Evolutionary conservation across 805 yeast genomes (phyloP), one percentile per base, ranked within the genome.

Genomic region (Starmerella asiatica): DNA sequence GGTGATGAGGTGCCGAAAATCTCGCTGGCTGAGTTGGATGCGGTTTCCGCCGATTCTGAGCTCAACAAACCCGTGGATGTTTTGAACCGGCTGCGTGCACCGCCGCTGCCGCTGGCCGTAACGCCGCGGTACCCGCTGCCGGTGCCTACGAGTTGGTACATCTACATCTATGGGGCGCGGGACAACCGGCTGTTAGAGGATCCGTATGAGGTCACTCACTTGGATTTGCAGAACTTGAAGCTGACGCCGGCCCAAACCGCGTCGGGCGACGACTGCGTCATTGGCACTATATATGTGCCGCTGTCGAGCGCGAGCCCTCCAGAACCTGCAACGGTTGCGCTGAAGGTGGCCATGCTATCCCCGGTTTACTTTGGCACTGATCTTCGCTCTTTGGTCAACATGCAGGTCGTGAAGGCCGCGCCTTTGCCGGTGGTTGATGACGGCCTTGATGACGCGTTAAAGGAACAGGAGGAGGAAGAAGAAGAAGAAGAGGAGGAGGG

Each of bases 301-400:
- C 57, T 86, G 36, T 60, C 77, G 6, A 68, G 75, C 36, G 85
- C 93, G 33, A 75, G 93, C 14, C 96, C 97, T n/a, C 69, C 69
- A 16, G 68, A 68, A 40, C 62, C 63, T 15, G 94, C 93, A 32
- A 64, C 62, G 31, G 73, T 62, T 54, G 76, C 73, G 48, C 82
- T 82, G 66, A 71, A 85, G 61, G 64, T 86, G 15, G 61, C 76
- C 19, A 58, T 88, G 54, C 74, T 75, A 54, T 77, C 80, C 40
- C 70, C 80, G 38, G 75, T 80, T 33, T 86, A 83, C 58, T 83
- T 82, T 57, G 94, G 94, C 5, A 61, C 73, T 16, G 96, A 88
- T 56, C 57, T 83, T 19, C 83, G 78, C 48, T 69, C 77, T 45
- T 79, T 86, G 8, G 60, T 83, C 35, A 62, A 63, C 19, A 70